Base-by-base conservation (phyloP, 495 filamentous ascomycete species). In the Xeromyces bisporus region DNA sequence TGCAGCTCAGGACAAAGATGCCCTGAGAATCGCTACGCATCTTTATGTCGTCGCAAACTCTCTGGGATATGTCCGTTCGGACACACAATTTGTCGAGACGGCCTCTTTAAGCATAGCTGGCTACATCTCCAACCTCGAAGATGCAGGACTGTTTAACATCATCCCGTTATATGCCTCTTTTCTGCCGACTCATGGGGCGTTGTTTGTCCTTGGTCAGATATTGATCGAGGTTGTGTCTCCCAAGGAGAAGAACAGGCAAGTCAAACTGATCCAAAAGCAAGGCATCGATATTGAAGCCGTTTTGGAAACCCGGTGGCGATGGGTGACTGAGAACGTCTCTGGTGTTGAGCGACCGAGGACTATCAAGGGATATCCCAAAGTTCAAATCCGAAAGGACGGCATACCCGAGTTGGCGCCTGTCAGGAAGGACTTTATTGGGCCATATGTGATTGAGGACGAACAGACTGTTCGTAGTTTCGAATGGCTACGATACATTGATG, bases 161-260 rank as follows among this genome's bases (percentile, higher is more conserved):
- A 73, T 91, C 31, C 86, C 87, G 3, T 60, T 87, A 2, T 99
- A 99, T 53, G 85, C 78, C 23, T 77, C 81, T 15, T 73, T 78
- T 40, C 60, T 97, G 2, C 66, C 68, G 5, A 53, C 48, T 0
- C 34, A 51, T n/a, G 53, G 58, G 43, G 51, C 52, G 6, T 44
- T 62, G 7, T 43, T 38, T 12, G 60, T 61, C 14, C 44, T 73
- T 26, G 58, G 62, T 7, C 50, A 64, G 13, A 60, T 73, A 16
- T 51, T 83, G 34, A 67, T 83, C 18, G 65, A 66, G 18, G 63
- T 87, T 2, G 64, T 71, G 43, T 63, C 67, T 28, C 69, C 71
- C 13, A 35, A 44, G 5, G 66, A 74, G 35, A 60, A 66, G 33
- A 42, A 47, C 15, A 48, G 53, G 23, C 51, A 66, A 28, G 49